phyloP scores from a whole-genome alignment of 2,329 filamentous ascomycete species.

The Pyrenophora seminiperda region DNA sequence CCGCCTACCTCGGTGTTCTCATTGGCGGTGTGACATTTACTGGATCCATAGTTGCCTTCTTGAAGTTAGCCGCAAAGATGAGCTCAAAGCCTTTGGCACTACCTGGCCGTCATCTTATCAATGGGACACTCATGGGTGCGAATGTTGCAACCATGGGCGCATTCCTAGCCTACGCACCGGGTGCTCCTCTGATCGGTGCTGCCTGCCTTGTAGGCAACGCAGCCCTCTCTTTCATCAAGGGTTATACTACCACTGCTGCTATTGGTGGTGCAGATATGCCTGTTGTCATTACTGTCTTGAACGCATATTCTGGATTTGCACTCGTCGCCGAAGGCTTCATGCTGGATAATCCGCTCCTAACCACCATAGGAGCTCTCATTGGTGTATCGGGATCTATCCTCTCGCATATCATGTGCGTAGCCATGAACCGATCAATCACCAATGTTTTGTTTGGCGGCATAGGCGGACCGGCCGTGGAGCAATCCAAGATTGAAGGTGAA shows the following conservation, averaged over 20 bases:
- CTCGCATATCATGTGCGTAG: slow-evolving; percentile 70
- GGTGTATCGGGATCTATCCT: slow-evolving; percentile 88
- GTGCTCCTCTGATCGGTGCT: slow-evolving; percentile 77
- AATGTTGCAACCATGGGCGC: slow-evolving; percentile 84
- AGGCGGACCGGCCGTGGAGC: slow-evolving; percentile 63
- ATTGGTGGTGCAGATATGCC: slow-evolving; percentile 96
- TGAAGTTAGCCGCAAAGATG: slow-evolving; percentile 84
- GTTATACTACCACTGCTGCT: slow-evolving; percentile 83
- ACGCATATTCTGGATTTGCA: slow-evolving; percentile 89
- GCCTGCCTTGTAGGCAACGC: slow-evolving; percentile 78
- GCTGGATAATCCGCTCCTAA: slow-evolving; percentile 84
- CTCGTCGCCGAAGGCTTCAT: slow-evolving; percentile 90
- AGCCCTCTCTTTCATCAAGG: slow-evolving; percentile 79
- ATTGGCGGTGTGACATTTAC: slow-evolving; percentile 90
- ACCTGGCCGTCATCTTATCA: slow-evolving; percentile 76
- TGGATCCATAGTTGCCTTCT: slow-evolving; percentile 84
- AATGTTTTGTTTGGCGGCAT: slow-evolving; percentile 90
- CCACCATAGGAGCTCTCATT: slow-evolving; percentile 83
- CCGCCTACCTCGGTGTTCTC: slow-evolving; percentile 82
- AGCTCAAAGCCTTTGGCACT: slow-evolving; percentile 75
- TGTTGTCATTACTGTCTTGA: slow-evolving; percentile 87
- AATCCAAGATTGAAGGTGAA: slow-evolving; percentile 78
- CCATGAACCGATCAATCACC: slow-evolving; percentile 88
- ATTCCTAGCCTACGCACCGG: slow-evolving; percentile 81
- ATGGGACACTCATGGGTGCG: slow-evolving; percentile 72